phyloP scores from a whole-genome alignment of 1,284 basidiomycete species.

The Quambalaria eucalypti region DNA sequence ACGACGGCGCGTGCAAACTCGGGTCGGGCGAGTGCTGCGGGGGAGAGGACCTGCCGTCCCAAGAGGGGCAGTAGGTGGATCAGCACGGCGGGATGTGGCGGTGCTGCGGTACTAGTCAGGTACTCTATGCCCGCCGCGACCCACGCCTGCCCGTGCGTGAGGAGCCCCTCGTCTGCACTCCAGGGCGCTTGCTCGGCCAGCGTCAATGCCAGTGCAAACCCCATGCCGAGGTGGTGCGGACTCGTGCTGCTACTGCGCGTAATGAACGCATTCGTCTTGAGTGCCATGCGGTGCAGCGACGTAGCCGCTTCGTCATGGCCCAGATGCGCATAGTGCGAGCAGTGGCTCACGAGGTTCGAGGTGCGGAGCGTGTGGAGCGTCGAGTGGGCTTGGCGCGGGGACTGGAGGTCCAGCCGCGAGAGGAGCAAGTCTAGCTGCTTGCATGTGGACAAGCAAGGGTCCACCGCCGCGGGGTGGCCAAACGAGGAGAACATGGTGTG shows the following conservation, averaged over 20 bases:
- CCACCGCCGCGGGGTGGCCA: not conserved
- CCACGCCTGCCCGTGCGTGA: not conserved
- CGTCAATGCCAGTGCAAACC: not conserved
- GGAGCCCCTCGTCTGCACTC: not conserved
- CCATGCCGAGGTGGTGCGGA: not conserved
- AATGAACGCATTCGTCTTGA: not conserved
- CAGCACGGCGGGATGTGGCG: not conserved
- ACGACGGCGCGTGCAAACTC: not conserved
- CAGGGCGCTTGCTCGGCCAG: not conserved
- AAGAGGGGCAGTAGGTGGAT: not conserved
- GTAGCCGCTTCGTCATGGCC: not conserved
- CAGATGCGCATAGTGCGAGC: not conserved
- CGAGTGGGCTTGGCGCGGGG: too few species aligned
- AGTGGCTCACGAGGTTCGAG: not conserved
- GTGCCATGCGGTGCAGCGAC: not conserved
- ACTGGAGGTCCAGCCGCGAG: too few species aligned
- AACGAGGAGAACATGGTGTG: not conserved
- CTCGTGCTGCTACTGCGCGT: not conserved
- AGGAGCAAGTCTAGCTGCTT: not conserved
- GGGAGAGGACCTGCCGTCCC: not conserved
- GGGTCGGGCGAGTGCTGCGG: not conserved
- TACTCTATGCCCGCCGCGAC: not conserved
- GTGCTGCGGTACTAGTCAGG: not conserved
- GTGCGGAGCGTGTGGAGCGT: not conserved
- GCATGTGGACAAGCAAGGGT: not conserved